phyloP scores from a whole-genome alignment of 768 basidiomycete species.

The Serendipita sp. region DNA sequence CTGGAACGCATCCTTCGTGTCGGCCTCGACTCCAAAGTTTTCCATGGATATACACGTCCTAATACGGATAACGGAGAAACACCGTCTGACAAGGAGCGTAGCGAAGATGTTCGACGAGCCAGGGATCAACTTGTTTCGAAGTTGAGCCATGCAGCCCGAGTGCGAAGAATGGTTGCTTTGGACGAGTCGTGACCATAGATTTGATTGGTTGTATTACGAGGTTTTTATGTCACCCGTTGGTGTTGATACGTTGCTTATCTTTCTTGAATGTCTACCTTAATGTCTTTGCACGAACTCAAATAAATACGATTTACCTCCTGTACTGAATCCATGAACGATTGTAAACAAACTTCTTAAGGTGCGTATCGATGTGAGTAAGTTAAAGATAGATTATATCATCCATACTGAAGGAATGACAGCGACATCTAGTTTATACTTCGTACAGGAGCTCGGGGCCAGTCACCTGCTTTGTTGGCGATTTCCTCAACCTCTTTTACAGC shows the following conservation, averaged over 20 bases:
- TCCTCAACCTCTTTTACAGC: constrained; percentile 10
- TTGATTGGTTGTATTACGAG: too few species aligned
- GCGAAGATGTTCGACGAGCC: neutral
- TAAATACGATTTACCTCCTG: too few species aligned
- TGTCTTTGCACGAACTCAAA: too few species aligned
- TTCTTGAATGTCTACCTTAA: too few species aligned
- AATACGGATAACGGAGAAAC: neutral
- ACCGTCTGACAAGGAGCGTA: neutral
- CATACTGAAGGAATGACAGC: too few species aligned
- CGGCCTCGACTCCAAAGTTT: neutral
- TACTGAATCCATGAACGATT: too few species aligned
- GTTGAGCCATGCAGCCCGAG: neutral
- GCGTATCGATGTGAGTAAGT: too few species aligned
- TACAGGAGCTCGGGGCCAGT: neutral
- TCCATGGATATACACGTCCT: neutral
- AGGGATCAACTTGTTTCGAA: neutral
- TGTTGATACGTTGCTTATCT: too few species aligned
- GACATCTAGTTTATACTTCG: neutral
- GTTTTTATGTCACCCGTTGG: too few species aligned
- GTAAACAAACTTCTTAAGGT: too few species aligned
- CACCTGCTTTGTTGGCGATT: constrained; percentile 10
- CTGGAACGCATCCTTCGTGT: neutral
- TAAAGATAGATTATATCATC: too few species aligned
- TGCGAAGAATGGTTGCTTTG: neutral
- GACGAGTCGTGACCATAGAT: neutral